phyloP scores from a whole-genome alignment of 768 basidiomycete species.

The Tulasnella calospora region DNA sequence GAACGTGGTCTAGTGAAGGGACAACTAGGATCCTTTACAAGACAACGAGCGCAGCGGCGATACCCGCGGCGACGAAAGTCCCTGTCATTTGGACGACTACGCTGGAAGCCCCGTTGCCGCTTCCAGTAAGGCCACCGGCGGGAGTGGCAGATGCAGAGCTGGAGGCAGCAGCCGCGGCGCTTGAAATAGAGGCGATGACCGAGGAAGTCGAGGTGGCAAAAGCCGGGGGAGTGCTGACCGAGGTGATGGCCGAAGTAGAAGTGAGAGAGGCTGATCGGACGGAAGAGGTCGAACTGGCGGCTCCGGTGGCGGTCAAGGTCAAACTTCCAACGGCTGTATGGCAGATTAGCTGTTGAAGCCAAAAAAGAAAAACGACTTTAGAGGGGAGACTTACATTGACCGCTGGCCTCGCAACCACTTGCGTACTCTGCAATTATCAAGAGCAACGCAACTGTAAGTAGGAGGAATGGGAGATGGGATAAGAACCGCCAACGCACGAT shows the following conservation, averaged over 20 bases:
- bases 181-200: neutral
- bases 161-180: neutral
- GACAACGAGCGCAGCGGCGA: neutral
- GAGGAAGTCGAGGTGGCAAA: neutral
- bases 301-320: neutral
- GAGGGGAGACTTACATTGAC: neutral
- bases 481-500: neutral
- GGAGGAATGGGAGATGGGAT: neutral
- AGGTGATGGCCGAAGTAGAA: neutral
- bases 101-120: neutral
- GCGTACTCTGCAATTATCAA: neutral
- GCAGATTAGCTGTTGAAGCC: neutral
- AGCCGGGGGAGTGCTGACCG: neutral
- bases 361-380: neutral
- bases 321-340: neutral
- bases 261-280: neutral
- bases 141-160: neutral
- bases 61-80: neutral
- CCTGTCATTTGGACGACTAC: neutral
- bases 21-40: neutral
- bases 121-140: neutral
- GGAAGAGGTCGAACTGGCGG: neutral
- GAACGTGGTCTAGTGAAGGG: neutral
- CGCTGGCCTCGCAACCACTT: neutral
- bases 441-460: neutral